Evolutionary conservation across 306 rosid genomes (phyloP).

Genomic region (Boehmeria nivea): DNA sequence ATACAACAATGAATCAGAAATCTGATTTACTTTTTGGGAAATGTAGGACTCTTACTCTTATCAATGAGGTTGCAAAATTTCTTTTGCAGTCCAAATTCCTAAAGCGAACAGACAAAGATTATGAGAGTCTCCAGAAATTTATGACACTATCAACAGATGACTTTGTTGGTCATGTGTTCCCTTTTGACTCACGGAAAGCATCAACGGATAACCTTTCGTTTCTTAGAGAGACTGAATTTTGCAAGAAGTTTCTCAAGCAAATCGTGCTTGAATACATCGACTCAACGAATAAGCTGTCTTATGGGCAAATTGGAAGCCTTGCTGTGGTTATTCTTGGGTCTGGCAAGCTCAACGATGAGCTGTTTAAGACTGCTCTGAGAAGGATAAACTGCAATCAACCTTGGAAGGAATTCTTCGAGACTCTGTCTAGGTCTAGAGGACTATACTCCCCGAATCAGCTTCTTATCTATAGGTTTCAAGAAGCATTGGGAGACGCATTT

Average conservation of each 20-base stretch:
- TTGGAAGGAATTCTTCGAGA: slow-evolving; percentile 43
- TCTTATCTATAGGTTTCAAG: slow-evolving; percentile 15
- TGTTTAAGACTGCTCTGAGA: slow-evolving; percentile 7
- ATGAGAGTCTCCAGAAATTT: slow-evolving; percentile 14
- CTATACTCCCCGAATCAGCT: not conserved
- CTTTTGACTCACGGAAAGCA: slow-evolving; percentile 34
- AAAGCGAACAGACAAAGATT: slow-evolving; percentile 1
- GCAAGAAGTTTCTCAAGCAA: slow-evolving; percentile 21
- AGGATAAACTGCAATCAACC: slow-evolving; percentile 13
- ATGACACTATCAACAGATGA: slow-evolving; percentile 17
- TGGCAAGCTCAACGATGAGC: slow-evolving; percentile 18
- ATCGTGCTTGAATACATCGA: slow-evolving; percentile 21
- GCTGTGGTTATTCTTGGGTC: slow-evolving; percentile 45
- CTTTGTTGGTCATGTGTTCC: slow-evolving; percentile 24
- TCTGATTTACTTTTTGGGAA: slow-evolving; percentile 15
- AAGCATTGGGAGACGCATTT: slow-evolving; percentile 38
- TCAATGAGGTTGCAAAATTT: slow-evolving; percentile 43
- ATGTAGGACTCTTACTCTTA: slow-evolving; percentile 30
- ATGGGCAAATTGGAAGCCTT: slow-evolving; percentile 47
- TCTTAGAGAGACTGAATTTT: slow-evolving; percentile 32
- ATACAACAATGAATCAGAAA: slow-evolving; percentile 16
- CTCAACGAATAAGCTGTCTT: slow-evolving; percentile 7
- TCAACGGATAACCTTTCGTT: slow-evolving; percentile 32
- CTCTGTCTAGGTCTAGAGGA: slow-evolving; percentile 11
- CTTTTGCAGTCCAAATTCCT: slow-evolving; percentile 30